Evolutionary conservation across 805 yeast genomes (phyloP), one percentile per base, ranked within the genome.

Genomic region (Lachancea waltii): DNA sequence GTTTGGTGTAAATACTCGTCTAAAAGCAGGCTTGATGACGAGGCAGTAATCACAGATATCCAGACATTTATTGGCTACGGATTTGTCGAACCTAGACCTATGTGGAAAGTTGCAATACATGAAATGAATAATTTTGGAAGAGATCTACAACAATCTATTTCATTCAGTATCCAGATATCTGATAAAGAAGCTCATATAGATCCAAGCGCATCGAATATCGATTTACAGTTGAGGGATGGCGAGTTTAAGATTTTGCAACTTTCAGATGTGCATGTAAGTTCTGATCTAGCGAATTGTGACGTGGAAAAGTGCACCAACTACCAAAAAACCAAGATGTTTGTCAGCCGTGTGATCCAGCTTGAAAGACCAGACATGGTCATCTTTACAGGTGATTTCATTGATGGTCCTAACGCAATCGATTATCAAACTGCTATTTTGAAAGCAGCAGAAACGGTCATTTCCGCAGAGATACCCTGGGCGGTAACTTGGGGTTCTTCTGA

Each of bases 341-440:
- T 79, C 11, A 63, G 72, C n/a, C 52, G 56, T 16, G 77, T 75
- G 0, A 56, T 80, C 30, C 75, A 71, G 35, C 15, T 65, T 2
- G 85, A 80, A 47, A 50, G 63, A 17, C 87, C 85, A 0, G 79
- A 79, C 51, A 53, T 80, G 18, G 81, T 77, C 2, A 77, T 78
- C 0, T 49, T 79, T 33, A 75, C 84, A 0, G 87, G 87, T 11
- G 85, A 80, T 54, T 16, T 42, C 5, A 73, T 77, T 41, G 79
- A 73, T 54, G 83, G 83, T 0, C 65, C 64, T 7, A 66, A 60
- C 16, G 64, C 80, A 0, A 73, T 75, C 6, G 87, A 80, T 51
- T 65, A 81, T 4, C 78, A 77, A 49, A 71, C 84, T 0, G 72
- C 84, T 1, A 43, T 79, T 9, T 68, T 72, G 53, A 79, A 79